phyloP scores from a whole-genome alignment of 2,329 filamentous ascomycete species.

The Verticillium albo-atrum region DNA sequence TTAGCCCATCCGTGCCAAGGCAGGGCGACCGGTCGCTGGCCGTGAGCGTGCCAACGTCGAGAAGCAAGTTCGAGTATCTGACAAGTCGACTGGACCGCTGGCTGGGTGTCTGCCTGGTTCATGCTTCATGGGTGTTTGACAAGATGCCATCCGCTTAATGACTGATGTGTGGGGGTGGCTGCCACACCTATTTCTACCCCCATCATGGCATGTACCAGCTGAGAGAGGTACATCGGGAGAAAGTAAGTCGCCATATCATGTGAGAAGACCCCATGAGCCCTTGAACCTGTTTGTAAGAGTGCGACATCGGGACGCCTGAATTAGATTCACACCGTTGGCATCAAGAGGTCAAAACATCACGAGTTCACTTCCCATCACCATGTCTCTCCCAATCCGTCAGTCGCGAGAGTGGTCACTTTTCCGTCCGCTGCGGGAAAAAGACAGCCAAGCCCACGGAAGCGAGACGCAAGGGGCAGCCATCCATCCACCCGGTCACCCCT shows the following conservation, averaged over 20 bases:
- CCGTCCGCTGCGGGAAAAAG: not conserved
- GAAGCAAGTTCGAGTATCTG: not conserved
- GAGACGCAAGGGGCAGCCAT: not conserved
- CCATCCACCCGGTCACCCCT: not conserved
- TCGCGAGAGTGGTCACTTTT: not conserved
- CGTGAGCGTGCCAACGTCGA: not conserved
- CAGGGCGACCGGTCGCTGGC: not conserved
- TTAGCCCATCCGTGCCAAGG: not conserved
- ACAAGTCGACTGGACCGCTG: not conserved
- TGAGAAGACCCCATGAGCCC: not conserved
- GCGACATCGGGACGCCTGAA: not conserved
- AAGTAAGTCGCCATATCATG: not conserved
- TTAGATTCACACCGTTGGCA: not conserved
- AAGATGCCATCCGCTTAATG: not conserved
- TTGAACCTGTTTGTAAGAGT: not conserved
- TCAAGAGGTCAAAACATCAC: not conserved
- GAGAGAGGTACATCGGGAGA: not conserved
- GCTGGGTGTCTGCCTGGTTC: not conserved
- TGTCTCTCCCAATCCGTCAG: not conserved
- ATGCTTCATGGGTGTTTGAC: not conserved
- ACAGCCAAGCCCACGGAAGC: not conserved
- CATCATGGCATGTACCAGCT: not conserved
- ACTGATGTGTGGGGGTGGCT: not conserved
- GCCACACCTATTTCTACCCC: not conserved
- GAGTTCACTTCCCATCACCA: not conserved